phyloP scores from a whole-genome alignment of 2,329 filamentous ascomycete species.

The Sclerotiophoma versabilis region DNA sequence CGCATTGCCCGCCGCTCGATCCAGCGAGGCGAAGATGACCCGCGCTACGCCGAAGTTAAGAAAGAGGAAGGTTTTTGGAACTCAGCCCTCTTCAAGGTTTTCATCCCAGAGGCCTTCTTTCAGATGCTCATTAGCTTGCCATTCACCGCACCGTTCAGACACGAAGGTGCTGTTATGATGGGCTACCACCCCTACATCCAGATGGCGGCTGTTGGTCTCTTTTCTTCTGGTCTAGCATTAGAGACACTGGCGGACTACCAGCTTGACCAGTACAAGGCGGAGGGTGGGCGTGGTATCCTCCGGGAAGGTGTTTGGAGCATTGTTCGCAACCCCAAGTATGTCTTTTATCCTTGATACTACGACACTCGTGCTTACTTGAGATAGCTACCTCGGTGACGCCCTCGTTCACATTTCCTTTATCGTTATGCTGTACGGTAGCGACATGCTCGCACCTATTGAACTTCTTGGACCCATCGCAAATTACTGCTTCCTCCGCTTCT shows the following conservation, averaged over 20 bases:
- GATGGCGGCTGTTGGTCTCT: constrained; percentile 60
- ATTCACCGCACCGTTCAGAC: constrained; percentile 64
- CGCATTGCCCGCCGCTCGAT: constrained; percentile 60
- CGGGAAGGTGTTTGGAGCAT: constrained; percentile 68
- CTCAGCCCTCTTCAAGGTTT: constrained; percentile 61
- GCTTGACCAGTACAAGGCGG: constrained; percentile 59
- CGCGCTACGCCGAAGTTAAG: constrained; percentile 62
- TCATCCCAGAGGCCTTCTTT: constrained; percentile 65
- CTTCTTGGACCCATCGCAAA: constrained; percentile 65
- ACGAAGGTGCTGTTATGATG: constrained; percentile 48
- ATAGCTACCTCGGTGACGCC: constrained; percentile 67
- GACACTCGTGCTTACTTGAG: constrained; percentile 1
- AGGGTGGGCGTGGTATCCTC: constrained; percentile 53
- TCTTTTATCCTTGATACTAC: constrained; percentile 9
- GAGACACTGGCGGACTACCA: constrained; percentile 66
- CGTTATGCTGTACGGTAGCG: constrained; percentile 62
- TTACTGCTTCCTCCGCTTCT: constrained; percentile 64
- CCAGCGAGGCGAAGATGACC: constrained; percentile 62
- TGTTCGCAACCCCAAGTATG: constrained; percentile 68
- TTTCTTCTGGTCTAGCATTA: constrained; percentile 63
- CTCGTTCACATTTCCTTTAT: constrained; percentile 67
- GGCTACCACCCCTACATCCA: constrained; percentile 48
- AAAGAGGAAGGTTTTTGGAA: constrained; percentile 64
- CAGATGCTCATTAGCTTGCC: constrained; percentile 65
- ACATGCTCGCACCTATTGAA: constrained; percentile 62